Base-by-base conservation (phyloP, 2,329 filamentous ascomycete species). In the Orbilia javanica region DNA sequence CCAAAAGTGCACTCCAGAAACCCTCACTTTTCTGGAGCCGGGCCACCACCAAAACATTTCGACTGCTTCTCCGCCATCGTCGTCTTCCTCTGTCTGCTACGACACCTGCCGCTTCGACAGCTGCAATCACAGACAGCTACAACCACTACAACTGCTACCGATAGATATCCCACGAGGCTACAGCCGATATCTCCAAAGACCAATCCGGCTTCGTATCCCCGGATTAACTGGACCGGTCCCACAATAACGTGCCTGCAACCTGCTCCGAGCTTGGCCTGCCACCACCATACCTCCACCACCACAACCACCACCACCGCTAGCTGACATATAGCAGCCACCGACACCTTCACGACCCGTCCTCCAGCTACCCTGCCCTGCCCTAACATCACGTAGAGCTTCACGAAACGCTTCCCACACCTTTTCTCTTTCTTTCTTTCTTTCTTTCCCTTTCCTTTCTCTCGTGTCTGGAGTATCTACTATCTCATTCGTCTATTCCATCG, bases 1-100 rank as follows among this genome's bases (percentile, higher is more conserved):
- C 55, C 68, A 64, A 71, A 71, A 71, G 68, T 20, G 68, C 68
- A 60, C 20, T 25, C 15, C 48, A 27, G 11, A 20, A n/a, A n/a
- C n/a, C n/a, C n/a, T n/a, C n/a, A n/a, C n/a, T n/a, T 11, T 39
- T 11, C 11, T 13, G 36, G 36, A 3, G 8, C 52, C 27, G 36
- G 20, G 10, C 55, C 31, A 60, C 52, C 29, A 57, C 52, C 29
- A 55, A 20, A 1, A 11, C 20, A 20, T 27, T 2, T 3, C 25
- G 44, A 42, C 36, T 25, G 2, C 20, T 25, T 48, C 18, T n/a
- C n/a, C 20, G 10, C 20, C 44, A 22, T 18, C n/a, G 20, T 20
- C 46, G 15, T 52, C 46, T 50, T 20, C 42, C 13, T n/a, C n/a
- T n/a, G n/a, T n/a, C n/a, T n/a, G n/a, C n/a, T n/a, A n/a, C n/a